A percentile compares a stretch with the other conserved stretches of the same genome.
These are phyloP conservation scores for Nicotiana obtusifolia DNA, from an alignment of 257 asterid species.

Conservation along the genomic window DNA sequence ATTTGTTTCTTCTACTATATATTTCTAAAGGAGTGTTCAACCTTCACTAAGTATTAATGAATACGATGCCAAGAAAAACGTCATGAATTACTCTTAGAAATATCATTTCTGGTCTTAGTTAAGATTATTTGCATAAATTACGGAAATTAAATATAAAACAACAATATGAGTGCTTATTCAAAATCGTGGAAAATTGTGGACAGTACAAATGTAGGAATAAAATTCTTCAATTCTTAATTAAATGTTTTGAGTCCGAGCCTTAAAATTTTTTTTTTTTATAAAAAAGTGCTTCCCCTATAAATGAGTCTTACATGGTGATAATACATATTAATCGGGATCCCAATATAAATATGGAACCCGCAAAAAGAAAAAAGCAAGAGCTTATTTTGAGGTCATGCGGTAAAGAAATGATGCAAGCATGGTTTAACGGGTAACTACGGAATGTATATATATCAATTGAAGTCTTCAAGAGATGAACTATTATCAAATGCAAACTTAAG, in stretches of 20 bases:
- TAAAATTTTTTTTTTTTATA: too few species aligned
- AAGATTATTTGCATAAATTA: not conserved
- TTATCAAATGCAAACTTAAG: not conserved
- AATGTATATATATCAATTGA: too few species aligned
- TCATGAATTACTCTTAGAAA: not conserved
- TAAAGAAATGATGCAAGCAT: not conserved
- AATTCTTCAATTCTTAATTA: too few species aligned
- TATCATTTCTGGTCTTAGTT: not conserved
- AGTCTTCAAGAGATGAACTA: not conserved
- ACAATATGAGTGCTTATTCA: not conserved
- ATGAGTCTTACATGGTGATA: too few species aligned
- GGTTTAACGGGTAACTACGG: not conserved
- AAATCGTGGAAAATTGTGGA: not conserved
- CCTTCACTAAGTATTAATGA: not conserved
- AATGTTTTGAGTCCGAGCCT: too few species aligned
- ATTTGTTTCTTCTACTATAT: not conserved
- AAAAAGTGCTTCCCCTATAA: too few species aligned
- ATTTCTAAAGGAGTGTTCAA: not conserved
- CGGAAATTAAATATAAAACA: not conserved
- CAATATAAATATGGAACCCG: too few species aligned
- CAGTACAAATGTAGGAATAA: not conserved
- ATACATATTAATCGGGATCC: too few species aligned
- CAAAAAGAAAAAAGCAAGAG: not conserved
- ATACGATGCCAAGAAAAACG: not conserved
- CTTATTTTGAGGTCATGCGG: not conserved